Base-by-base conservation (phyloP, 495 filamentous ascomycete genomes). In the Thozetella sp. region DNA sequence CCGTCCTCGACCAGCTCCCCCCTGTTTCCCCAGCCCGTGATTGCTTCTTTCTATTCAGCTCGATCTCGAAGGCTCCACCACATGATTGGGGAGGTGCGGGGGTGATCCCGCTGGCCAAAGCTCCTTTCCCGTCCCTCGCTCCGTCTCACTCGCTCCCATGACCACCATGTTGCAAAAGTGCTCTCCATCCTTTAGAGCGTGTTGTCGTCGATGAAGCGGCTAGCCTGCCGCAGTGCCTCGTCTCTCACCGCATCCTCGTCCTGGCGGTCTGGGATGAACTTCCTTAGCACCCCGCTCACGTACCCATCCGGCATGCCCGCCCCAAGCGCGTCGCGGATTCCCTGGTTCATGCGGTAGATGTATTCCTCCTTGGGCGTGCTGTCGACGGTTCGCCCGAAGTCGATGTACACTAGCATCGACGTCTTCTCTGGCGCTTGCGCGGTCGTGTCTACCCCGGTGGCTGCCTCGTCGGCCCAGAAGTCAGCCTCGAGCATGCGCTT, bases 371-470 rank as follows among this genome's bases (percentile, higher is more conserved):
- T 57, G 2, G 76, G 70, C 25, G 1, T 37, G 3, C 59, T 60
- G 0, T 67, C 64, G 12, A 24, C 34, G 11, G 55, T 40, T 3
- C 64, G 52, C 43, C 67, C n/a, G 30, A 57, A 60, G 55, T 79
- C 72, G 53, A 80, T 63, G 52, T 80, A 80, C 22, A 67, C 70
- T 26, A 80, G 63, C 54, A 67, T 68, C 23, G 1, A 40, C 62
- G 22, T 66, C 40, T n/a, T 19, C 25, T 23, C 59, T 3, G n/a
- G 12, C 11, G 56, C 25, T 10, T 25, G 24, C 10, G 25, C 17
- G 17, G 25, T 15, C 2, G 6, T 30, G 12, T 53, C 51, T 2
- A 52, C 53, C 37, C 46, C 20, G 26, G 10, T 20, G n/a, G n/a
- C n/a, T n/a, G n/a, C n/a, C n/a, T n/a, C n/a, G n/a, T n/a, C n/a